Evolutionary conservation across 169 alveolate genomes (phyloP).

Genomic region (Theileria annulata): DNA sequence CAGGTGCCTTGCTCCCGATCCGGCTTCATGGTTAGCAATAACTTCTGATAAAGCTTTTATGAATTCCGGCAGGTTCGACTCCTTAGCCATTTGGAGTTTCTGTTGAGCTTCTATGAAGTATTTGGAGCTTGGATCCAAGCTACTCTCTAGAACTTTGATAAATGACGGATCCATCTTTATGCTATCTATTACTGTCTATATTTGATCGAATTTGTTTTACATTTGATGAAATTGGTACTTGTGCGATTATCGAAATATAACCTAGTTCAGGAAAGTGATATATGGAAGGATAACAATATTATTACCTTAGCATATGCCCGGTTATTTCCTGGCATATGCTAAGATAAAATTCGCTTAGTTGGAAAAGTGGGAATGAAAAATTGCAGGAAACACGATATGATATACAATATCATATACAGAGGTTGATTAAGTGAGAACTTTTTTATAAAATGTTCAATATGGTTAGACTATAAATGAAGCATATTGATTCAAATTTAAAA

Average conservation of each 20-base stretch:
- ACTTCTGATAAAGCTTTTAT: slow-evolving; percentile 73
- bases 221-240: no score
- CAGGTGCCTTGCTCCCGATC: slow-evolving; percentile 76
- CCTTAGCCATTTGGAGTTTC: slow-evolving; percentile 65
- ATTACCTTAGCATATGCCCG: slow-evolving; percentile 14
- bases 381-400: no score
- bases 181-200: not conserved
- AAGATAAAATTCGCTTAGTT: not conserved
- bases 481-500: no score
- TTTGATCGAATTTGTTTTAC: not conserved
- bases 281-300: not conserved
- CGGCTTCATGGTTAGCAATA: slow-evolving; percentile 71
- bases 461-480: no score
- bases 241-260: no score
- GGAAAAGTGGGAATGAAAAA: not conserved
- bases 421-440: no score
- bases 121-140: slow-evolving; percentile 71
- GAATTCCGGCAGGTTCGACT: slow-evolving; percentile 73
- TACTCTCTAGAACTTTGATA: slow-evolving; percentile 66
- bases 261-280: no score
- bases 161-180: slow-evolving; percentile 60
- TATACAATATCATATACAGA: no score
- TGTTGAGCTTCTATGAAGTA: slow-evolving; percentile 74
- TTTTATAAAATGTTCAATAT: no score
- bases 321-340: slow-evolving; percentile 2